Percentiles rank a stretch among this genome's conserved stretches.
These are phyloP conservation scores for Avena sativa DNA, from an alignment of 176 grass and related monocot species.

Conservation along the genomic window DNA sequence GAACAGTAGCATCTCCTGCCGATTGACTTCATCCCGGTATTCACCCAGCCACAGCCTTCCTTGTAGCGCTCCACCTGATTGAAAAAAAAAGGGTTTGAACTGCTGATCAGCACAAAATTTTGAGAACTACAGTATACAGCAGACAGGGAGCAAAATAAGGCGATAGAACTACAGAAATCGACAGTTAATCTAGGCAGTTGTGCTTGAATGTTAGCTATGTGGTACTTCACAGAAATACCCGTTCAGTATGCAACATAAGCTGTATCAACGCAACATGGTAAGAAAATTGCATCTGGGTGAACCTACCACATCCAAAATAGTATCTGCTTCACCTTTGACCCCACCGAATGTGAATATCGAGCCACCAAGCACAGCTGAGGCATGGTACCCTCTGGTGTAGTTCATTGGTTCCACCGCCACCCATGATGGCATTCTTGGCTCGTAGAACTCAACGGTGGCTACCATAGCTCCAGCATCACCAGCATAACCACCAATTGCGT, in stretches of 20 bases:
- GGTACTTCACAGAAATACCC: neutral
- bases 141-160: neutral
- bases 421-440: constrained; percentile 75
- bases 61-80: constrained; percentile 73
- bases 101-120: neutral
- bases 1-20: constrained; percentile 69
- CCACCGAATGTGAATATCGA: constrained; percentile 73
- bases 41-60: constrained; percentile 67
- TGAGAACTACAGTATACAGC: neutral
- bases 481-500: constrained; percentile 73
- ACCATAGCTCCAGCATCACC: constrained; percentile 48
- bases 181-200: neutral
- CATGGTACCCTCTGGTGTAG: constrained; percentile 69
- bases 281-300: neutral
- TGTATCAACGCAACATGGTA: neutral
- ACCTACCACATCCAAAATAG: constrained; percentile 82
- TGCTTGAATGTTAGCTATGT: neutral
- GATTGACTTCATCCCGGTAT: constrained; percentile 55
- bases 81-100: neutral
- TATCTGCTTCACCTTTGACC: constrained; percentile 47
- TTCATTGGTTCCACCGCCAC: constrained; percentile 68
- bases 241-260: no score
- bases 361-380: constrained; percentile 63
- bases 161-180: neutral
- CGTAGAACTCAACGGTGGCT: constrained; percentile 64